phyloP scores from a whole-genome alignment of 768 basidiomycete genomes.

The Suillus fuscotomentosus region DNA sequence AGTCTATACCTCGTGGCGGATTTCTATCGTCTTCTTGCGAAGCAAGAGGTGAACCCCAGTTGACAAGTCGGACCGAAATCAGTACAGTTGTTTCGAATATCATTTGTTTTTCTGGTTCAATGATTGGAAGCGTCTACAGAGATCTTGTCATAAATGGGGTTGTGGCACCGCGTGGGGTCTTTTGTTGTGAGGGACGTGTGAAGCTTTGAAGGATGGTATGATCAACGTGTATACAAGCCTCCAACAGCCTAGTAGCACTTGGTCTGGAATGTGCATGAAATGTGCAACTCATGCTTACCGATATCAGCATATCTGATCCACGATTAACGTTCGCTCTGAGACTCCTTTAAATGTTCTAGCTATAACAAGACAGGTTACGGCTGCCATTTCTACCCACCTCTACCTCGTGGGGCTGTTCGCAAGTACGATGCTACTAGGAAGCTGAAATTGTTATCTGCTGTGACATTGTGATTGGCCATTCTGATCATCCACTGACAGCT shows the following conservation, averaged over 20 bases:
- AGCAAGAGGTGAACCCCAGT: neutral
- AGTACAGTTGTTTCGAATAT: neutral
- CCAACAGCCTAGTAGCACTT: neutral
- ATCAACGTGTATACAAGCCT: neutral
- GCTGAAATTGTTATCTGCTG: neutral
- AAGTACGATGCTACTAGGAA: neutral
- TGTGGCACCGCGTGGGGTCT: neutral
- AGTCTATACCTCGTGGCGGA: constrained; percentile 96
- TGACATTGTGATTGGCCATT: neutral
- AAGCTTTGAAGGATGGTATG: neutral
- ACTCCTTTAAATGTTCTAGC: neutral
- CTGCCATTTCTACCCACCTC: neutral
- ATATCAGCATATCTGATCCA: neutral
- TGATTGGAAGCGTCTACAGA: neutral
- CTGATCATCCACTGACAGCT: neutral
- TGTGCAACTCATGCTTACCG: neutral
- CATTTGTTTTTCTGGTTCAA: neutral
- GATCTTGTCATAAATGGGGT: neutral
- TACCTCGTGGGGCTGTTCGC: neutral
- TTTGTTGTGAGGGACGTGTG: neutral
- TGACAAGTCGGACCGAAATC: constrained; percentile 1
- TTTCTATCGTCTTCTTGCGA: constrained; percentile 61
- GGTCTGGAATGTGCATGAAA: too few relatives aligned
- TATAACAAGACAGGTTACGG: neutral
- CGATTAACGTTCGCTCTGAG: neutral